These are phyloP conservation scores for Monascus purpureus DNA, from an alignment of 495 filamentous ascomycete genomes.

Conservation along the genomic window DNA sequence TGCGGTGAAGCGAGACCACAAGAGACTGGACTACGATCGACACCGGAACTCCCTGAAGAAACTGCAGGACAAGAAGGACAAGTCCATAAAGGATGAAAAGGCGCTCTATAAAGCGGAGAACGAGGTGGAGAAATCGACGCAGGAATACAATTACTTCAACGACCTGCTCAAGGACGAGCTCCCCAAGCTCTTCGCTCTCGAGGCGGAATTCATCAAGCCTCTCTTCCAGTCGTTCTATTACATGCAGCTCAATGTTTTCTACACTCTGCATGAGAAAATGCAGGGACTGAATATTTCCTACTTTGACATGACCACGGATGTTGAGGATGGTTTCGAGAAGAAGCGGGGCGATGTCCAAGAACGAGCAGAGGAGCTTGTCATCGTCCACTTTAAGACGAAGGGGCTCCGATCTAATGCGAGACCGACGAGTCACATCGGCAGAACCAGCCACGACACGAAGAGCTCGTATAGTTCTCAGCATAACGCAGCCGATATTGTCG, in stretches of 20 bases:
- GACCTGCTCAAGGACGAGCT: conserved; percentile 91
- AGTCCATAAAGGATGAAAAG: conserved; percentile 92
- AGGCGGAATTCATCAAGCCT: conserved; percentile 91
- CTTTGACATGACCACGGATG: conserved; percentile 79
- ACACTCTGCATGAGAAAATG: conserved; percentile 96
- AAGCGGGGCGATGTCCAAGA: conserved; percentile 83
- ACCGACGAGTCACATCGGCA: conserved; percentile 34
- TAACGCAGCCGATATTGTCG: conserved; percentile 33
- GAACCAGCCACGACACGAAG: conserved; percentile 22
- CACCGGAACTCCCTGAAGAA: conserved; percentile 76
- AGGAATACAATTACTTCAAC: conserved; percentile 96
- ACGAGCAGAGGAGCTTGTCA: conserved; percentile 58
- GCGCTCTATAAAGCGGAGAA: conserved; percentile 90
- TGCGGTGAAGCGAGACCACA: conserved; percentile 83
- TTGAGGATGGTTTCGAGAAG: conserved; percentile 77
- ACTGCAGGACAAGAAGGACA: conserved; percentile 94
- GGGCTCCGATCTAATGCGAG: conserved; percentile 46
- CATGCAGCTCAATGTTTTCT: conserved; percentile 99
- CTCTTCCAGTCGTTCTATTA: conserved; percentile 99
- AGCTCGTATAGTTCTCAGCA: conserved; percentile 18
- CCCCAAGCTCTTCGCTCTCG: conserved; percentile 82
- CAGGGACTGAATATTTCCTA: conserved; percentile 93
- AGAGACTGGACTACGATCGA: conserved; percentile 92
- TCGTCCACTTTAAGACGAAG: conserved; percentile 79
- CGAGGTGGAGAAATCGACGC: conserved; percentile 80